Evolutionary conservation across 495 filamentous ascomycete genomes (phyloP).

Genomic region (Cetradonia linearis): DNA sequence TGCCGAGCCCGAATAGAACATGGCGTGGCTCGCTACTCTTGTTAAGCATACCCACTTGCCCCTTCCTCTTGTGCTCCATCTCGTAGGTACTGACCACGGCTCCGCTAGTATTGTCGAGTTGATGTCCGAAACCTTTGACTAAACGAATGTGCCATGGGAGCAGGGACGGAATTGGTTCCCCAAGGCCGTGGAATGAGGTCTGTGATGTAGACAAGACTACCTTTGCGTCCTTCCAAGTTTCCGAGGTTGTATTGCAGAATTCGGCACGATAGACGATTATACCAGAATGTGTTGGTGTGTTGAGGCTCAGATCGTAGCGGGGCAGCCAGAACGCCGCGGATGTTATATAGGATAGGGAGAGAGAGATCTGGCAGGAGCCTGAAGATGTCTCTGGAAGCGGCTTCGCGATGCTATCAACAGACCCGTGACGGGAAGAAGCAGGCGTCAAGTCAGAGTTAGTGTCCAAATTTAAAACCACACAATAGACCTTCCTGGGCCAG

Average conservation of each 20-base stretch:
- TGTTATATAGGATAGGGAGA: constrained; percentile 56
- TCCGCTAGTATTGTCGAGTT: constrained; percentile 5
- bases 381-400: constrained; percentile 17
- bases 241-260: constrained; percentile 53
- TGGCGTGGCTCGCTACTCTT: constrained; percentile 12
- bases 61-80: constrained; percentile 5
- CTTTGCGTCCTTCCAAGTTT: constrained; percentile 57
- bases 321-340: constrained; percentile 52
- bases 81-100: constrained; percentile 20
- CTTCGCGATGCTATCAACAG: constrained; percentile 36
- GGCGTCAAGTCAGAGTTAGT: constrained; percentile 39
- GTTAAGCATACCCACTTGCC: neutral
- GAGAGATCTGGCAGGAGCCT: constrained; percentile 31
- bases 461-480: constrained; percentile 49
- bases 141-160: constrained; percentile 51
- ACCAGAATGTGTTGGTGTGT: constrained; percentile 45
- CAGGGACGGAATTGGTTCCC: constrained; percentile 48
- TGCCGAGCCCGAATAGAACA: constrained; percentile 10
- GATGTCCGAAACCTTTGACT: constrained; percentile 20
- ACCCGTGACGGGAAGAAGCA: constrained; percentile 44
- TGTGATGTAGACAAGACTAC: constrained; percentile 60
- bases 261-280: constrained; percentile 53
- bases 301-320: constrained; percentile 54
- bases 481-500: constrained; percentile 48
- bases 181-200: constrained; percentile 50